These are phyloP conservation scores for Sindora glabra DNA, from an alignment of 306 rosid genomes.

Conservation along the genomic window DNA sequence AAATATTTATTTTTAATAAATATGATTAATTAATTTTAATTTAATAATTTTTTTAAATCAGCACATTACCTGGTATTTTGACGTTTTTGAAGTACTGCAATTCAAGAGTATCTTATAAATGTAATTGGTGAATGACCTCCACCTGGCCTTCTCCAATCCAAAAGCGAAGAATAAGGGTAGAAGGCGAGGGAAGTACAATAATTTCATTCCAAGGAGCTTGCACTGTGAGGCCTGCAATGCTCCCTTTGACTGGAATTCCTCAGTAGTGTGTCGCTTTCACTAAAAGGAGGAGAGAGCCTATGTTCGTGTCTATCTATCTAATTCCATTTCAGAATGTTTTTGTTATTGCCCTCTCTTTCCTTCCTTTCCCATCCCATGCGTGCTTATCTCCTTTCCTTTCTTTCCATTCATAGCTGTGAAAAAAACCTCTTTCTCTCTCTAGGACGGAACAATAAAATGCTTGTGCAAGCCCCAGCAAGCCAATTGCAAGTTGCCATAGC, in stretches of 20 bases:
- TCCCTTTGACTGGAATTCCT: conserved; percentile 66
- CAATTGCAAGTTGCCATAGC: conserved; percentile 48
- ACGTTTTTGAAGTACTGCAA: too few species aligned
- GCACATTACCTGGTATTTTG: too few species aligned
- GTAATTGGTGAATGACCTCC: conserved; percentile 16
- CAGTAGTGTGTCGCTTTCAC: conserved; percentile 55
- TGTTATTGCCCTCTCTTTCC: conserved; percentile 26
- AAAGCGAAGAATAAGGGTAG: conserved; percentile 17
- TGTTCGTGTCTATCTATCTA: conserved; percentile 20
- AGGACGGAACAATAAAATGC: conserved; percentile 14
- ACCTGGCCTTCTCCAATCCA: conserved; percentile 38
- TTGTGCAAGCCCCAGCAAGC: conserved; percentile 45
- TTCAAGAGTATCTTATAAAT: too few species aligned
- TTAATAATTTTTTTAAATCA: too few species aligned
- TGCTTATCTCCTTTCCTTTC: conserved; percentile 52
- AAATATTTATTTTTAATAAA: too few species aligned
- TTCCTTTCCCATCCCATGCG: too few species aligned
- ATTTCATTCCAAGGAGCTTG: conserved; percentile 31
- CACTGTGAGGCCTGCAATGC: conserved; percentile 35
- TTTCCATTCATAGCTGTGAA: conserved; percentile 2
- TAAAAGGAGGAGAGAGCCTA: conserved; percentile 47
- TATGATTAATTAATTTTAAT: too few species aligned
- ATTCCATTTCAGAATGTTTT: conserved; percentile 47
- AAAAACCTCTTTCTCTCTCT: conserved; percentile 2
- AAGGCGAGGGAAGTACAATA: conserved; percentile 48